Evolutionary conservation across 441 rosid species (phyloP), one percentile per base, ranked within the genome.

Genomic region (Dalechampia spathulata): DNA sequence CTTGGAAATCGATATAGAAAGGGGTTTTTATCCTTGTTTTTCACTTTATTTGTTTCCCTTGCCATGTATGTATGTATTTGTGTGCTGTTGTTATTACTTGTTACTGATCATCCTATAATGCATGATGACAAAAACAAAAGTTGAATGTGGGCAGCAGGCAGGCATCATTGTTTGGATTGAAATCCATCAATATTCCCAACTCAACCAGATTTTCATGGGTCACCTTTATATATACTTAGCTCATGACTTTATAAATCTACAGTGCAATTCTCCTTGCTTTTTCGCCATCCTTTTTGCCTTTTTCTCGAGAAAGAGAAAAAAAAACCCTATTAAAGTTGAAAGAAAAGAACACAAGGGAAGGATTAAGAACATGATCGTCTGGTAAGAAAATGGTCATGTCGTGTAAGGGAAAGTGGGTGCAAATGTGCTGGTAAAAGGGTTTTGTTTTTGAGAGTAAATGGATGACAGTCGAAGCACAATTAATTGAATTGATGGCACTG

Each of bases 331-430:
- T 30, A 30, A 30, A 30, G 34, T 30, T 30, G 23, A 39, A 39
- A 16, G 37, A 34, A 49, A 43, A 58, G 27, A 60, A 27, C 25
- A 20, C 50, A 61, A 25, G 54, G 65, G 65, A 49, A 43, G 57
- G 70, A 53, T 42, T 65, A 72, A 58, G 63, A 59, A 38, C 69
- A 76, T 81, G 86, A 83, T 76, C 69, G 72, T 72, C 52, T 61
- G 80, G 78, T 43, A 64, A 73, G 80, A 64, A 80, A 78, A 60
- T 74, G 78, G 82, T 83, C 84, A 30, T 72, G 77, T 83, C 74
- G 48, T 84, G 95, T 74, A 69, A 60, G 77, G 81, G 56, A 82
- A 83, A 86, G 83, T 65, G 76, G 80, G 73, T 63, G 84, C 86
- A 82, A 57, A 62, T 72, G 61, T 63, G 43, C 67, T 68, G 65